Evolutionary conservation across 2,329 filamentous ascomycete genomes (phyloP).

Genomic region (Penicillium psychrosexuale): DNA sequence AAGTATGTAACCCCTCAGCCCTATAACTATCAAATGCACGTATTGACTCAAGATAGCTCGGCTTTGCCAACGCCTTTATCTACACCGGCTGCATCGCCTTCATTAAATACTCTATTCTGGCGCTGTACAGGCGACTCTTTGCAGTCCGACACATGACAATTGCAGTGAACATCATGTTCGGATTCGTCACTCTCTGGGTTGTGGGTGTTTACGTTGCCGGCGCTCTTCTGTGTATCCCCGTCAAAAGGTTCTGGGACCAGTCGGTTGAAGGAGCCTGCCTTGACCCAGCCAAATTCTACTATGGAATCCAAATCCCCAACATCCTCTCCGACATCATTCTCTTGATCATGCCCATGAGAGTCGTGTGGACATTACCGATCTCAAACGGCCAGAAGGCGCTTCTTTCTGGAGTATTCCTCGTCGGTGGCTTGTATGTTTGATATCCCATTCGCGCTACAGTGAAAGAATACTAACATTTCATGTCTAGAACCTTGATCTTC

Average conservation of each 20-base stretch:
- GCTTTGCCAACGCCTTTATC: slow-evolving; percentile 29
- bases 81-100: slow-evolving; percentile 25
- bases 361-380: slow-evolving; percentile 28
- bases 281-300: slow-evolving; percentile 26
- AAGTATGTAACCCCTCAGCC: slow-evolving; percentile 15
- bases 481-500: slow-evolving; percentile 25
- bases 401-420: slow-evolving; percentile 28
- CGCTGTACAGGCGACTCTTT: slow-evolving; percentile 30
- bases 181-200: slow-evolving; percentile 24
- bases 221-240: slow-evolving; percentile 25
- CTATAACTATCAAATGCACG: background rate
- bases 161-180: slow-evolving; percentile 20
- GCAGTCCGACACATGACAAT: slow-evolving; percentile 19
- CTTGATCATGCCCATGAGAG: slow-evolving; percentile 26
- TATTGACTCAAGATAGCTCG: slow-evolving; percentile 19
- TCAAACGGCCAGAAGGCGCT: slow-evolving; percentile 23
- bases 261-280: slow-evolving; percentile 26
- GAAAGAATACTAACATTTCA: background rate
- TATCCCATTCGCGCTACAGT: background rate
- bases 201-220: slow-evolving; percentile 22
- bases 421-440: slow-evolving; percentile 28
- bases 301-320: slow-evolving; percentile 31
- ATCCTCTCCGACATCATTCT: slow-evolving; percentile 30
- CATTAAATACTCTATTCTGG: slow-evolving; percentile 31
- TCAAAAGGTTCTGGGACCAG: slow-evolving; percentile 27